Base-by-base conservation (phyloP, 164 flowering plant species). In the Paratinospora sagittata region DNA sequence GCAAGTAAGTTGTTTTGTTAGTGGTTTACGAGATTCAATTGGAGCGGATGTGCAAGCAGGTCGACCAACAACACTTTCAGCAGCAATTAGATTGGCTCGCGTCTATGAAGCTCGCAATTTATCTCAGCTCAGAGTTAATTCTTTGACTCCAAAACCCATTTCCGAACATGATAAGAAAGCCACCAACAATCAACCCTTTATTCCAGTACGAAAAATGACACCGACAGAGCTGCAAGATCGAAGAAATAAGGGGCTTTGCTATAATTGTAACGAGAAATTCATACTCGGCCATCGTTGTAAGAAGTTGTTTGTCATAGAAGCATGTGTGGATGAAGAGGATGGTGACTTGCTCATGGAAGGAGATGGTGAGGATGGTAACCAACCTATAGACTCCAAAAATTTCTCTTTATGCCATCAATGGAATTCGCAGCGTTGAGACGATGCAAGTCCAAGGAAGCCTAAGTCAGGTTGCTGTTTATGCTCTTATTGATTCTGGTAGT, bases 211-310 rank as follows among this genome's bases (percentile, higher is more conserved):
- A 1, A 69, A 39, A 27, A 26, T 65, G 41, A 27, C 16, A 52
- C 45, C 64, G 1, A 14, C 14, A 2, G 65, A 57, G 33, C 13
- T 39, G 26, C 23, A 66, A 9, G 27, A 66, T 5, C 19, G 68
- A 39, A 66, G 68, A 66, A 21, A 36, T 34, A 37, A 36, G 6
- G 68, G 68, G 23, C 49, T 66, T 37, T 39, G 68, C 23, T 66
- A 34, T 12, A n/a, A n/a, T n/a, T n/a, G n/a, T n/a, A n/a, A n/a
- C n/a, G n/a, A n/a, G n/a, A n/a, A n/a, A n/a, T n/a, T n/a, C n/a
- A n/a, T n/a, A n/a, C n/a, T n/a, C n/a, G n/a, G n/a, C n/a, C n/a
- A n/a, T n/a, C n/a, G n/a, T n/a, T n/a, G n/a, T n/a, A n/a, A n/a
- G n/a, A n/a, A n/a, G n/a, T n/a, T n/a, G n/a, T n/a, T 67, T 27